Percentiles rank a stretch among this genome's conserved stretches.
Conservation (phyloP, 2,329 filamentous ascomycete genomes). For the Ascocoryne sarcoides region DNA sequence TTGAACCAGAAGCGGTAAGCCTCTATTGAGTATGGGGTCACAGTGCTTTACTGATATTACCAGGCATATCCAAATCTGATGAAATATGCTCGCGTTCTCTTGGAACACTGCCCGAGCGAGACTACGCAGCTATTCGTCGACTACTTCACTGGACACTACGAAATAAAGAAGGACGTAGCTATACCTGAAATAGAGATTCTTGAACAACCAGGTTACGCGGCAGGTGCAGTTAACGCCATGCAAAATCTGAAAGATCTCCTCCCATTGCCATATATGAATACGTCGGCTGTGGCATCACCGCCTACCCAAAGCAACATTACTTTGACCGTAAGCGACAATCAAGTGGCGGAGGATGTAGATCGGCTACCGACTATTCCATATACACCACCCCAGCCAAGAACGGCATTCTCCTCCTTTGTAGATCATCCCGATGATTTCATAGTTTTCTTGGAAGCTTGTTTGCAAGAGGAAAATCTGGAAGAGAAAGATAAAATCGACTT, state of each 20-base stretch:
- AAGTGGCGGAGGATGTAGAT: constrained; percentile 41
- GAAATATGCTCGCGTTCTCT: constrained; percentile 87
- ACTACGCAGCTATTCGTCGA: constrained; percentile 86
- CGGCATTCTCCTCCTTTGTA: constrained; percentile 92
- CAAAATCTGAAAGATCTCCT: constrained; percentile 80
- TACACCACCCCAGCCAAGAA: constrained; percentile 70
- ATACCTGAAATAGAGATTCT: constrained; percentile 10
- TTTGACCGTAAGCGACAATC: constrained; percentile 43
- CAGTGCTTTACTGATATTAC: constrained; percentile 8
- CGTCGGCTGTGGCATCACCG: constrained; percentile 46
- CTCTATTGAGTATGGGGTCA: background rate
- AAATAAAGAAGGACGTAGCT: constrained; percentile 54
- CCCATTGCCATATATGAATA: constrained; percentile 77
- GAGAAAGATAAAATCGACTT: constrained; percentile 74
- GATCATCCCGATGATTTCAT: constrained; percentile 91
- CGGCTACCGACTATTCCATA: constrained; percentile 47
- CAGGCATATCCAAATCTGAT: constrained; percentile 82
- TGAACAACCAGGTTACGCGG: constrained; percentile 25
- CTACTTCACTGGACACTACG: constrained; percentile 84
- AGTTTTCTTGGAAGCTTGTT: constrained; percentile 80
- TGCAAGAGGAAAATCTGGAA: constrained; percentile 61
- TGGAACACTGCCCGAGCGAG: constrained; percentile 75
- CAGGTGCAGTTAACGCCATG: constrained; percentile 62
- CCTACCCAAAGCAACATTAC: constrained; percentile 40
- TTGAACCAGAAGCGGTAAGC: constrained; percentile 68